phyloP scores from a whole-genome alignment of 805 yeast genomes.

The Yamadazyma ubonensis region DNA sequence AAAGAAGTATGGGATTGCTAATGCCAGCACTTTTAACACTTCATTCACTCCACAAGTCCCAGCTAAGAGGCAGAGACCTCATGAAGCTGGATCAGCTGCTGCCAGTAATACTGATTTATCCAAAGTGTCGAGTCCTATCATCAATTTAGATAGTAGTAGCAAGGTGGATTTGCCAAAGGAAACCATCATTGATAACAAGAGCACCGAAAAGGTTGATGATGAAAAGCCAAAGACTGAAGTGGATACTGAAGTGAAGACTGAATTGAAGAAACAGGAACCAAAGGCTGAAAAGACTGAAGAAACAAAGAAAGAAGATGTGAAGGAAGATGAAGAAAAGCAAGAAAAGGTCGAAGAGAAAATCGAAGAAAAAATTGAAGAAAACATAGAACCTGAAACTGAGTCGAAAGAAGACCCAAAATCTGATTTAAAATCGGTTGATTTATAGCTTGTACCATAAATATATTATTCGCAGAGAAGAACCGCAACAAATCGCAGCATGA shows the following conservation, averaged over 20 bases:
- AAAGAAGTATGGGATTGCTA: constrained; percentile 37
- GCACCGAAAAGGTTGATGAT: neutral
- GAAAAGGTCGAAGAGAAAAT: constrained; percentile 8
- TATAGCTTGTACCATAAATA: constrained; percentile 7
- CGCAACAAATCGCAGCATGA: constrained; percentile 1
- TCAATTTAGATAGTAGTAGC: constrained; percentile 27
- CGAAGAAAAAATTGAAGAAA: neutral
- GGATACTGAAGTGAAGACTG: constrained; percentile 1
- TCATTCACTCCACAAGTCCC: constrained; percentile 36
- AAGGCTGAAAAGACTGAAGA: constrained; percentile 7
- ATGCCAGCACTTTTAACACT: constrained; percentile 34
- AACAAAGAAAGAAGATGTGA: neutral
- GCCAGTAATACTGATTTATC: constrained; percentile 16
- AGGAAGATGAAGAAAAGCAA: constrained; percentile 1
- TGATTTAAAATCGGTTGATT: constrained; percentile 10
- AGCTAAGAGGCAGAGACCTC: constrained; percentile 9
- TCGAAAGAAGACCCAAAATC: constrained; percentile 1
- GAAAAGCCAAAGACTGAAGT: neutral
- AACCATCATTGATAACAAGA: constrained; percentile 37
- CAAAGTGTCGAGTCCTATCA: constrained; percentile 19
- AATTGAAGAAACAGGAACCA: constrained; percentile 5
- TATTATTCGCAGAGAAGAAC: neutral
- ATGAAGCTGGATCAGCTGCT: constrained; percentile 10
- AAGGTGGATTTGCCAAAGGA: constrained; percentile 39
- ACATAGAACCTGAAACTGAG: neutral